These are phyloP conservation scores for Lepidium campestre DNA, from an alignment of 441 rosid genomes.

Conservation along the genomic window DNA sequence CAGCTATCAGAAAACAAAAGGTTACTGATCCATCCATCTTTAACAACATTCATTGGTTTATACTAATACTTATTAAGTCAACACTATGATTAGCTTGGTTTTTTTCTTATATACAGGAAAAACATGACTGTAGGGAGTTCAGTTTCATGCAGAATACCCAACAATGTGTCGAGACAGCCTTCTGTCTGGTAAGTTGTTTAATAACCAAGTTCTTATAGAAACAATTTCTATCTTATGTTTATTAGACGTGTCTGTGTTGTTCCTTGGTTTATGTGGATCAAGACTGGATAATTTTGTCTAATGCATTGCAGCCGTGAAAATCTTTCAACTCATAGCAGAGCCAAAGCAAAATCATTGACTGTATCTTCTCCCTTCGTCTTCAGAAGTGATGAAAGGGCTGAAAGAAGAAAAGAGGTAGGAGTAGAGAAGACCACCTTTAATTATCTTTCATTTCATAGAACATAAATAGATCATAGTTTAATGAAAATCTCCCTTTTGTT, in stretches of 20 bases:
- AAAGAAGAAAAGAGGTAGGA: slow-evolving; percentile 76
- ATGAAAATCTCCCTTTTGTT: slow-evolving; percentile 6
- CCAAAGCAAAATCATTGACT: slow-evolving; percentile 41
- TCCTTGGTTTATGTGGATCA: not conserved
- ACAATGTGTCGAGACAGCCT: slow-evolving; percentile 30
- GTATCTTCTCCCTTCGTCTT: slow-evolving; percentile 62
- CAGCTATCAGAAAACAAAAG: slow-evolving; percentile 46
- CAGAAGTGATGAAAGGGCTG: slow-evolving; percentile 80
- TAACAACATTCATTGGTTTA: not conserved
- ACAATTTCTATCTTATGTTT: not conserved
- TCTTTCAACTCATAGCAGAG: slow-evolving; percentile 36
- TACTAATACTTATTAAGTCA: not conserved
- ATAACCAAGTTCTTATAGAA: slow-evolving; percentile 1
- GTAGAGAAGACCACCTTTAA: not conserved
- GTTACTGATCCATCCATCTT: slow-evolving; percentile 5
- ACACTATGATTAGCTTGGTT: not conserved
- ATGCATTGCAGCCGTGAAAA: slow-evolving; percentile 35
- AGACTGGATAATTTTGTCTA: not conserved
- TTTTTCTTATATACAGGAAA: slow-evolving; percentile 35
- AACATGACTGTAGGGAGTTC: slow-evolving; percentile 29
- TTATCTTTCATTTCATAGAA: not conserved
- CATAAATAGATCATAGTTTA: not conserved
- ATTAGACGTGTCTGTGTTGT: slow-evolving; percentile 5
- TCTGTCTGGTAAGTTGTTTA: slow-evolving; percentile 38
- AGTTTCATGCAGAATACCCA: slow-evolving; percentile 34